Conservation (phyloP, 495 filamentous ascomycete genomes). For the Xeromyces bisporus region DNA sequence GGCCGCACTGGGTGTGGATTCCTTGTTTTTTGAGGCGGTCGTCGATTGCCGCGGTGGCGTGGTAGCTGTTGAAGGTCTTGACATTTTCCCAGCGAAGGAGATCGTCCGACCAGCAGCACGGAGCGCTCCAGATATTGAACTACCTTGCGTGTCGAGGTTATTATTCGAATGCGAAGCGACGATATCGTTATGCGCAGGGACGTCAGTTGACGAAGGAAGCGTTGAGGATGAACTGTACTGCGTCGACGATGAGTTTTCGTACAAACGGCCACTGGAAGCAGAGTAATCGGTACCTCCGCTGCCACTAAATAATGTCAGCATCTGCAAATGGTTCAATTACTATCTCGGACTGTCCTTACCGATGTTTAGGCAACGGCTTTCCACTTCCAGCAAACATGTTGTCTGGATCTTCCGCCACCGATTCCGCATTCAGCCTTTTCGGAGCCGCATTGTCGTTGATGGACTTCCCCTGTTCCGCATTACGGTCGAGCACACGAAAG, state of each 20-base stretch:
- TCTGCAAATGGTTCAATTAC: constrained; percentile 10
- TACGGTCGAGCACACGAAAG: constrained; percentile 45
- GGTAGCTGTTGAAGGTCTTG: constrained; percentile 20
- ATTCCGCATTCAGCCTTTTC: constrained; percentile 23
- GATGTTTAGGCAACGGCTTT: constrained; percentile 19
- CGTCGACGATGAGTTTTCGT: constrained; percentile 43
- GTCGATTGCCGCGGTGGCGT: constrained; percentile 29
- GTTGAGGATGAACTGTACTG: constrained; percentile 60
- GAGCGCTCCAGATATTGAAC: constrained; percentile 34
- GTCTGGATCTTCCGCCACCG: constrained; percentile 38
- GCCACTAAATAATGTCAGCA: constrained; percentile 29
- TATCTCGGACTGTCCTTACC: constrained; percentile 20
- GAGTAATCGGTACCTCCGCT: constrained; percentile 53
- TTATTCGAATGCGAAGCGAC: constrained; percentile 32
- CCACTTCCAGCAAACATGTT: constrained; percentile 24
- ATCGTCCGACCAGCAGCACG: constrained; percentile 56
- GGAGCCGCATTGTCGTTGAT: constrained; percentile 32
- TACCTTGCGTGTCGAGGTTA: constrained; percentile 37
- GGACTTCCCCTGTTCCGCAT: constrained; percentile 26
- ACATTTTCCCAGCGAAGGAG: constrained; percentile 41
- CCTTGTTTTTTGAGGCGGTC: constrained; percentile 24
- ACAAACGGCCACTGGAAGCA: constrained; percentile 32
- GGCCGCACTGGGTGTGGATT: constrained; percentile 40
- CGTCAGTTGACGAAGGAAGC: constrained; percentile 52
- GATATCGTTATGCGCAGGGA: constrained; percentile 37